These are phyloP conservation scores for Linderniella brevidens DNA, from an alignment of 257 asterid genomes.

Conservation along the genomic window DNA sequence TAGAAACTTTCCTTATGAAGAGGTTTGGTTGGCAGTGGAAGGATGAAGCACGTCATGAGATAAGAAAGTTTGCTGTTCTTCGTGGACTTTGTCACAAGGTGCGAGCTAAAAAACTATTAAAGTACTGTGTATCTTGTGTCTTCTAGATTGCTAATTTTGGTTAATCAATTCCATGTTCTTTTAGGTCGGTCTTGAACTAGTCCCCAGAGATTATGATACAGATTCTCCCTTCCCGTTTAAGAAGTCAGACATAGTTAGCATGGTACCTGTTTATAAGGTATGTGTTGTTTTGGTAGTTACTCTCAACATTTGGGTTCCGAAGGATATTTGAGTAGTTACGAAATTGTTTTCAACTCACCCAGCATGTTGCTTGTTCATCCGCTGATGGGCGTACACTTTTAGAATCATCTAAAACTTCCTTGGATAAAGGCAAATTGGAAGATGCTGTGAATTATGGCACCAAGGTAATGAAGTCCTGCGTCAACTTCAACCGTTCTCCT, in stretches of 20 bases:
- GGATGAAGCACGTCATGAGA: conserved; percentile 49
- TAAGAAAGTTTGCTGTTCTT: conserved; percentile 70
- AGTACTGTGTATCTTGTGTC: conserved; percentile 1
- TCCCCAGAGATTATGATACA: conserved; percentile 78
- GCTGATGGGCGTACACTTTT: background rate
- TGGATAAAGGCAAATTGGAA: background rate
- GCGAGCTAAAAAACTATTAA: conserved; percentile 12
- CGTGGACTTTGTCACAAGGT: conserved; percentile 96
- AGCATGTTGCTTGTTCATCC: background rate
- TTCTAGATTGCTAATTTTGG: conserved; percentile 3
- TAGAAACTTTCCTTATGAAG: conserved; percentile 65
- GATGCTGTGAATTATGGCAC: background rate
- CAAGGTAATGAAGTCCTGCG: background rate
- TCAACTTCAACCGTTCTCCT: background rate
- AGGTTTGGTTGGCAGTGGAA: conserved; percentile 73
- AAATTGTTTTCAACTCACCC: background rate
- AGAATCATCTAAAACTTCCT: background rate
- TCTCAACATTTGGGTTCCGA: no score
- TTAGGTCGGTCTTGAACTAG: conserved; percentile 88
- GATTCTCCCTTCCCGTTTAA: conserved; percentile 50
- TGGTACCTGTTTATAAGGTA: conserved; percentile 93
- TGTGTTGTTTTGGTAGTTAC: no score
- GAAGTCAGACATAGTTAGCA: conserved; percentile 64
- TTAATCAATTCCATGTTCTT: conserved; percentile 11
- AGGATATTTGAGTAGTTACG: no score